Evolutionary conservation across 768 basidiomycete species (phyloP).

Genomic region (Auricularia sp.): DNA sequence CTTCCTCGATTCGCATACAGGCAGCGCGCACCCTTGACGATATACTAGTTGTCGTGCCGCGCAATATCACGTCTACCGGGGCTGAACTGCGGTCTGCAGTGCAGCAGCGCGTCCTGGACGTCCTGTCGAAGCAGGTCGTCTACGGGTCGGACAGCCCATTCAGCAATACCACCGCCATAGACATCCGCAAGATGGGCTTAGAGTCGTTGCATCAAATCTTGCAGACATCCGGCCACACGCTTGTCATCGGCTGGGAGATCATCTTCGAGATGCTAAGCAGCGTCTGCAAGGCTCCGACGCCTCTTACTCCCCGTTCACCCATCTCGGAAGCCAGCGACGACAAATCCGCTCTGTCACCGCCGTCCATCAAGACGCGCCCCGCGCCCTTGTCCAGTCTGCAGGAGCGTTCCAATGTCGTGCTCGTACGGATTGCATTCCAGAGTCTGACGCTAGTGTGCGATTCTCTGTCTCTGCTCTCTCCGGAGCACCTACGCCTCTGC

Average conservation of each 20-base stretch:
- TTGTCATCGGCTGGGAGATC: conserved; percentile 86
- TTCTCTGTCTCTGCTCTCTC: conserved; percentile 71
- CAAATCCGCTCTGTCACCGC: not conserved
- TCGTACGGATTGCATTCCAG: conserved; percentile 91
- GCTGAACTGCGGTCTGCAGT: conserved; percentile 58
- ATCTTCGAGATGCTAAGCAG: conserved; percentile 89
- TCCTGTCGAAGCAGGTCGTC: conserved; percentile 66
- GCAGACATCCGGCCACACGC: conserved; percentile 82
- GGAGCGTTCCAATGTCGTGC: conserved; percentile 60
- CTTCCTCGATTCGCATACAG: conserved; percentile 70
- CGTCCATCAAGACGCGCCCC: conserved; percentile 15
- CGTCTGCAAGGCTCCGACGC: conserved; percentile 57
- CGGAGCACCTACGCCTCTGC: conserved; percentile 74
- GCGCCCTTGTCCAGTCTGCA: conserved; percentile 43
- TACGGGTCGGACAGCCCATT: conserved; percentile 30
- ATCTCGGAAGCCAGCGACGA: conserved; percentile 26
- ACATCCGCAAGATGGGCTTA: conserved; percentile 78
- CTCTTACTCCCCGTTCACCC: conserved; percentile 27
- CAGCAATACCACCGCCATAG: conserved; percentile 46
- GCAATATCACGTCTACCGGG: conserved; percentile 45
- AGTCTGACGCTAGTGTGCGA: conserved; percentile 92
- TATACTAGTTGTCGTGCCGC: conserved; percentile 66
- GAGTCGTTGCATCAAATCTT: conserved; percentile 86
- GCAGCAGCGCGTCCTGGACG: conserved; percentile 78
- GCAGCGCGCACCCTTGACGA: conserved; percentile 83